Percentiles rank a stretch among this genome's conserved stretches.
phyloP scores from a whole-genome alignment of 768 basidiomycete species.

The Rhodotorula graminis region DNA sequence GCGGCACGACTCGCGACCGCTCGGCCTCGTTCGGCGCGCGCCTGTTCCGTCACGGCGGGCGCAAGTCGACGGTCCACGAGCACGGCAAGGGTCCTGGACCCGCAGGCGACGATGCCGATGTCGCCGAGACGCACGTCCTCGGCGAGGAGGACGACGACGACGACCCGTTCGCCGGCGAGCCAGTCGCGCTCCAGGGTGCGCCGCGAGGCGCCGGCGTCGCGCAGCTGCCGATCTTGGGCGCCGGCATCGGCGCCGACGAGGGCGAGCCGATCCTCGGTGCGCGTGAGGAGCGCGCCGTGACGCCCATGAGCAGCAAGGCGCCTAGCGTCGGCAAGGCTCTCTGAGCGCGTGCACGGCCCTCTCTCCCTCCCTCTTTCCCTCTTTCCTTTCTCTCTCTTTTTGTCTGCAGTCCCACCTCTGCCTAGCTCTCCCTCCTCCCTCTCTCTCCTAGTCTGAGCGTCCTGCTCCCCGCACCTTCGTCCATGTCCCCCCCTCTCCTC shows the following conservation, averaged over 20 bases:
- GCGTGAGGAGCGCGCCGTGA: neutral
- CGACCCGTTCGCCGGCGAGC: neutral
- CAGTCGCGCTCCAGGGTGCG: neutral
- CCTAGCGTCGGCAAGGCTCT: neutral
- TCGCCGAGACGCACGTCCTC: neutral
- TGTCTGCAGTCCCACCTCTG: neutral
- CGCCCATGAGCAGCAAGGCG: neutral
- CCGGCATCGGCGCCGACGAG: neutral
- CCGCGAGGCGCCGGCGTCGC: too few relatives aligned
- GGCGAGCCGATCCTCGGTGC: too few relatives aligned
- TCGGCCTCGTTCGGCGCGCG: conserved; percentile 1
- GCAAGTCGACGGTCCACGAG: conserved; percentile 5
- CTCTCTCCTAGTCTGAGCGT: too few relatives aligned
- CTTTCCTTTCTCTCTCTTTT: neutral
- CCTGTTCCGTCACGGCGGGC: conserved; percentile 5
- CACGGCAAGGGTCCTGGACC: neutral
- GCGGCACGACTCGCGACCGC: conserved; percentile 1
- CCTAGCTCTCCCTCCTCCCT: too few relatives aligned
- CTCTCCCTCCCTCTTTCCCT: too few relatives aligned
- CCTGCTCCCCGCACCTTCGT: too few relatives aligned
- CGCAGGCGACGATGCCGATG: neutral
- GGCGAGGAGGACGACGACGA: neutral
- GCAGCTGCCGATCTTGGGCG: neutral
- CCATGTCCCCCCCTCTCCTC: too few relatives aligned
- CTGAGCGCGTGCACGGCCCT: neutral